These are phyloP conservation scores for Apiospora malaysiana DNA, from an alignment of 2,329 filamentous ascomycete species.

Conservation along the genomic window DNA sequence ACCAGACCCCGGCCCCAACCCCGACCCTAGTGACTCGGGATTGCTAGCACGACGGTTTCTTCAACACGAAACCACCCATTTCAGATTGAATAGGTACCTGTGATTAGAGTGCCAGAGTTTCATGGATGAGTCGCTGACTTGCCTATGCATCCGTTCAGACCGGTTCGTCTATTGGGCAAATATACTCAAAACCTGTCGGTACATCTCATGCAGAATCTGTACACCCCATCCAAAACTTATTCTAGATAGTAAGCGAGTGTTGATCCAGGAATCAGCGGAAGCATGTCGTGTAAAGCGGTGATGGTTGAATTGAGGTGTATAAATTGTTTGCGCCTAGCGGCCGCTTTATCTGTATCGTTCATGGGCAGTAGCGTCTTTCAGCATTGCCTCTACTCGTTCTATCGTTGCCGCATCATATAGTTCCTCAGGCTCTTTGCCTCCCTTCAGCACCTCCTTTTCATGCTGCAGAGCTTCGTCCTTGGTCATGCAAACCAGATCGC, in stretches of 20 bases:
- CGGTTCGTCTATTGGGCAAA: background rate
- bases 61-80: background rate
- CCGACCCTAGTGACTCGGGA: background rate
- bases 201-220: background rate
- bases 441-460: constrained; percentile 79
- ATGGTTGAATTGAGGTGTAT: background rate
- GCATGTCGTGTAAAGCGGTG: background rate
- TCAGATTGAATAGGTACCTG: too few species aligned
- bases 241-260: background rate
- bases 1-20: too few species aligned
- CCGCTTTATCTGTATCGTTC: constrained; percentile 55
- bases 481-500: constrained; percentile 42
- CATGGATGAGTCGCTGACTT: background rate
- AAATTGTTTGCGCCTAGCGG: background rate
- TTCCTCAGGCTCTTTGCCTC: constrained; percentile 69
- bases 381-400: constrained; percentile 68
- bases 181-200: background rate
- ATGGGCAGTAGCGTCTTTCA: constrained; percentile 69
- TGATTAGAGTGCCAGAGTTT: background rate
- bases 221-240: background rate
- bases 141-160: background rate
- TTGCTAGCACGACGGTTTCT: background rate
- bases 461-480: constrained; percentile 60
- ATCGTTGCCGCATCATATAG: constrained; percentile 75
- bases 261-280: background rate